Evolutionary conservation across 768 basidiomycete species (phyloP).

Genomic region (Favolaschia claudopus): DNA sequence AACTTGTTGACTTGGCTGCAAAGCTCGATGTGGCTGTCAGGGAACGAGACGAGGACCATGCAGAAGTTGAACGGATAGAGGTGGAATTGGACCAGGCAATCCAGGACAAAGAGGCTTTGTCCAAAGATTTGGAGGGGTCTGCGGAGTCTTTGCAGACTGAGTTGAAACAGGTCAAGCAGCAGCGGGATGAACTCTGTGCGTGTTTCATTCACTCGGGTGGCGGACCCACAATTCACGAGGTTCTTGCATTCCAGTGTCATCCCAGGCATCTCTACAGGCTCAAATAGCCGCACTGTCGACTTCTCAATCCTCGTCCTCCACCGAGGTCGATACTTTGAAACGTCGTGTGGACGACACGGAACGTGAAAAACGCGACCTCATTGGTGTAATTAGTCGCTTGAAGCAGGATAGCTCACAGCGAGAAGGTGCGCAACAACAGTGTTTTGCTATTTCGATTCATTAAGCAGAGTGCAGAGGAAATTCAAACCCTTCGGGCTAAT

Average conservation of each 20-base stretch:
- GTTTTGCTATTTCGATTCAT: neutral
- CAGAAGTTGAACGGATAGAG: slow-evolving; percentile 74
- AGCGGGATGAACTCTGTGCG: slow-evolving; percentile 74
- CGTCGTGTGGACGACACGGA: slow-evolving; percentile 77
- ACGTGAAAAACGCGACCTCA: slow-evolving; percentile 89
- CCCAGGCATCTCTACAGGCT: slow-evolving; percentile 56
- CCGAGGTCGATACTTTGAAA: slow-evolving; percentile 65
- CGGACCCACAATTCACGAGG: slow-evolving; percentile 13
- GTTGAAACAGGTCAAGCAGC: slow-evolving; percentile 59
- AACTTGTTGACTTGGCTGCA: slow-evolving; percentile 62
- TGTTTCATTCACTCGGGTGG: slow-evolving; percentile 20
- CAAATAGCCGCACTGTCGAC: slow-evolving; percentile 64
- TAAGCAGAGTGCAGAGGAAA: slow-evolving; percentile 61
- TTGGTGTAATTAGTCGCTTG: slow-evolving; percentile 82
- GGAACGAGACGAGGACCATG: slow-evolving; percentile 75
- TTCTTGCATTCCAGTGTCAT: slow-evolving; percentile 44
- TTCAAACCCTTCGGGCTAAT: slow-evolving; percentile 69
- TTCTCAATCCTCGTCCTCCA: slow-evolving; percentile 68
- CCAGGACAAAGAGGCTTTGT: slow-evolving; percentile 74
- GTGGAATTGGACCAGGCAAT: slow-evolving; percentile 86
- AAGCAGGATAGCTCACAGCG: slow-evolving; percentile 78
- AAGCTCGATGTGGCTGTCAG: slow-evolving; percentile 63
- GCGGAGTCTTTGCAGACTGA: slow-evolving; percentile 64
- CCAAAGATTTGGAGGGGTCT: slow-evolving; percentile 63
- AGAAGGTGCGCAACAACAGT: slow-evolving; percentile 63